Percentiles rank a stretch among this genome's conserved stretches.
Conservation (phyloP, 73 alveolate species). For the Halteria grandinella region DNA sequence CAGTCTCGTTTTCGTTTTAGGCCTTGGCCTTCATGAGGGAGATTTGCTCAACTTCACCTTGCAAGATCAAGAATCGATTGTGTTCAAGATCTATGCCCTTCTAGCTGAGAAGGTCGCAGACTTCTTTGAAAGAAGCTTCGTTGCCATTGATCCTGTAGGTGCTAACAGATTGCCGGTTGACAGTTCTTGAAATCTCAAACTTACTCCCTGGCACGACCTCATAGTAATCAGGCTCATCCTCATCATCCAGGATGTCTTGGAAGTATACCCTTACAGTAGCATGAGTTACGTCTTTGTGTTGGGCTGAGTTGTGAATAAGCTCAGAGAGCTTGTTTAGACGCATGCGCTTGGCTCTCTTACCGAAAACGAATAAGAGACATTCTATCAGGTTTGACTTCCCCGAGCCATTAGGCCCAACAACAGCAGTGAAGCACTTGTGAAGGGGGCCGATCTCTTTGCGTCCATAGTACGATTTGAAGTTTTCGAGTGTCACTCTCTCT, state of each 20-base stretch:
- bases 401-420: conserved; percentile 98
- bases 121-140: conserved; percentile 79
- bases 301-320: conserved; percentile 59
- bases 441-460: conserved; percentile 84
- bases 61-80: conserved; percentile 92
- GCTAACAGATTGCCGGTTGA: conserved; percentile 61
- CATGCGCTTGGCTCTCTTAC: conserved; percentile 93
- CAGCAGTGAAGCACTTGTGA: conserved; percentile 88
- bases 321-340: conserved; percentile 83
- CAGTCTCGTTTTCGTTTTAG: conserved; percentile 77
- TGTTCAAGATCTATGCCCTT: conserved; percentile 95
- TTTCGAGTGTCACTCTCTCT: conserved; percentile 82
- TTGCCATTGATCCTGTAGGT: conserved; percentile 77
- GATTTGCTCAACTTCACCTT: conserved; percentile 96
- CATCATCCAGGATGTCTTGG: conserved; percentile 73
- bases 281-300: conserved; percentile 26
- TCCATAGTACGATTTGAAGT: conserved; percentile 96
- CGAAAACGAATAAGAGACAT: conserved; percentile 94
- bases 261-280: conserved; percentile 85
- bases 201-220: conserved; percentile 78
- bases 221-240: conserved; percentile 66
- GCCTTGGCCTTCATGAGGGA: conserved; percentile 96
- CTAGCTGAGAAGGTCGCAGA: conserved; percentile 68
- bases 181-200: conserved; percentile 81
- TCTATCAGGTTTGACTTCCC: conserved; percentile 97